A percentile compares a stretch with the other conserved stretches of the same genome.
Conservation (phyloP, 345 rosid species). For the Citrus inodora region DNA sequence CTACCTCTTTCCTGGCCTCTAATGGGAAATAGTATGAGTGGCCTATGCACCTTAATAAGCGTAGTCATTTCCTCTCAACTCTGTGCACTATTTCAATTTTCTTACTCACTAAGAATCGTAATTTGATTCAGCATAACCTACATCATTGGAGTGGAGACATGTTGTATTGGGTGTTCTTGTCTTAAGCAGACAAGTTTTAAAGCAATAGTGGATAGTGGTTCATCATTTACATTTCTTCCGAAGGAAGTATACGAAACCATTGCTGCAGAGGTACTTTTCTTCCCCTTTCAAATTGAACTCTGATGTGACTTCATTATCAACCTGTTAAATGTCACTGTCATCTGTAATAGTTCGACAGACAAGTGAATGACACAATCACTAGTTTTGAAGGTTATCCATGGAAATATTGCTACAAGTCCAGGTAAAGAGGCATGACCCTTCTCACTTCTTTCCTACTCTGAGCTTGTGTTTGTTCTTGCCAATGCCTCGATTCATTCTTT, state of each 20-base stretch:
- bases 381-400: constrained; percentile 52
- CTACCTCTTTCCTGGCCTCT: constrained; percentile 57
- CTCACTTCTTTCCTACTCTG: background rate
- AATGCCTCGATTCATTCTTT: background rate
- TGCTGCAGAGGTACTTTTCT: constrained; percentile 51
- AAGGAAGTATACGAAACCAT: constrained; percentile 43
- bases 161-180: constrained; percentile 69
- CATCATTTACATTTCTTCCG: constrained; percentile 86
- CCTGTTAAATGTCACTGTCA: constrained; percentile 11
- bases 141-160: constrained; percentile 69
- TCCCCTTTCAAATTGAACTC: background rate
- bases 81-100: background rate
- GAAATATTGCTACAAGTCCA: constrained; percentile 75
- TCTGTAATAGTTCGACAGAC: constrained; percentile 56
- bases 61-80: background rate
- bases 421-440: constrained; percentile 37
- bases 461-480: background rate
- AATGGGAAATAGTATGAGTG: constrained; percentile 59
- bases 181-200: constrained; percentile 53
- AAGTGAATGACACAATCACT: constrained; percentile 47
- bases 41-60: constrained; percentile 2
- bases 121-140: constrained; percentile 44
- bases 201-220: constrained; percentile 73
- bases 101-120: constrained; percentile 8
- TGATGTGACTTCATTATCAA: background rate